These are phyloP conservation scores for Teratosphaeria pseudoeucalypti DNA, from an alignment of 2,329 filamentous ascomycete genomes.

Conservation along the genomic window DNA sequence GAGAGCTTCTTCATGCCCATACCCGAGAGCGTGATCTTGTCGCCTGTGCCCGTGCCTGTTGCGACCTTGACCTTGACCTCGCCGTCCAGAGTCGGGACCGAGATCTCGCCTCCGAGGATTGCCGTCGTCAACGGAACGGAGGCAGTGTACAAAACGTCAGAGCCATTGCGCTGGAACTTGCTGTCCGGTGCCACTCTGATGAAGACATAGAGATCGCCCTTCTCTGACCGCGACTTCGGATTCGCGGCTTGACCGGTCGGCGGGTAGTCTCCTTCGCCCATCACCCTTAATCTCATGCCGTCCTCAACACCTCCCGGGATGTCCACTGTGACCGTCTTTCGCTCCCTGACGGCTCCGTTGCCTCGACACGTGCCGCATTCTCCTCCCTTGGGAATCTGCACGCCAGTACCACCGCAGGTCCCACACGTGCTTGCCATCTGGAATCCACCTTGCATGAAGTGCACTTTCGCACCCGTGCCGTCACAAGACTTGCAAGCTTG, in stretches of 20 bases:
- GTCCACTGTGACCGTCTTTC: conserved; percentile 75
- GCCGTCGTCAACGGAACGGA: conserved; percentile 87
- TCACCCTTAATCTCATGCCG: conserved; percentile 80
- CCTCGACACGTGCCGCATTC: conserved; percentile 74
- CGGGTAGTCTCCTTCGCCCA: conserved; percentile 79
- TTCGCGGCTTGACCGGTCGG: conserved; percentile 57
- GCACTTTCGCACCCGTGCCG: conserved; percentile 76
- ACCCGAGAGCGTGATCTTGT: conserved; percentile 76
- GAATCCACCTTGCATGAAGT: conserved; percentile 85
- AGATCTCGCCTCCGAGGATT: conserved; percentile 79
- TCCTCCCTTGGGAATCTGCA: conserved; percentile 63
- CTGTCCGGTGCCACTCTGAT: conserved; percentile 82
- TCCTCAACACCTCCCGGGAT: conserved; percentile 95
- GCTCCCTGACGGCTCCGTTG: conserved; percentile 72
- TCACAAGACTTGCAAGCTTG: conserved; percentile 68
- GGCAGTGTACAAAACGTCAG: conserved; percentile 87
- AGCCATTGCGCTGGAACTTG: conserved; percentile 77
- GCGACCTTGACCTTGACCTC: conserved; percentile 83
- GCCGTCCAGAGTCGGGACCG: conserved; percentile 80
- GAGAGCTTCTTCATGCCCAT: conserved; percentile 89
- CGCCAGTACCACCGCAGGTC: conserved; percentile 68
- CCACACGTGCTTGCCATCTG: conserved; percentile 89
- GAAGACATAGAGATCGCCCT: conserved; percentile 83
- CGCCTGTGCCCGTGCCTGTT: conserved; percentile 85
- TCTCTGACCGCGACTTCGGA: conserved; percentile 53